phyloP scores from a whole-genome alignment of 202 grass and related monocot species.

The Panicum virgatum region DNA sequence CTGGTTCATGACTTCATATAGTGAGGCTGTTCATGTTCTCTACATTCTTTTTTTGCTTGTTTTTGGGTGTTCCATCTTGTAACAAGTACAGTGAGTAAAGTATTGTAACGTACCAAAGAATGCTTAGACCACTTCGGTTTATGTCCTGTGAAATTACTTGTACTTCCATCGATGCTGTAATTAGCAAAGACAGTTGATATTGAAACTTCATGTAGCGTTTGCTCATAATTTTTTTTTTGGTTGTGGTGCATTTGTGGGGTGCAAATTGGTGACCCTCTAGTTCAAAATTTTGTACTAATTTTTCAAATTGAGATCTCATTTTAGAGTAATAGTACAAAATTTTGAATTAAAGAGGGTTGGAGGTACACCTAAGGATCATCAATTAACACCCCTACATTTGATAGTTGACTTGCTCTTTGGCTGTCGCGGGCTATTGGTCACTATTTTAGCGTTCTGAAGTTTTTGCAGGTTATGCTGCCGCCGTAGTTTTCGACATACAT shows the following conservation, averaged over 20 bases:
- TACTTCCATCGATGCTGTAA: slow-evolving; percentile 9
- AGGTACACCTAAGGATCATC: no score
- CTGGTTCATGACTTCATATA: slow-evolving; percentile 38
- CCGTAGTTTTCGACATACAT: slow-evolving; percentile 6
- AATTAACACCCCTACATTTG: no score
- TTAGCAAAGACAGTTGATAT: slow-evolving; percentile 23
- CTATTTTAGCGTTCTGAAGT: slow-evolving; percentile 1
- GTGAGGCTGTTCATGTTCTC: slow-evolving; percentile 37
- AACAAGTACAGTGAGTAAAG: slow-evolving; percentile 49
- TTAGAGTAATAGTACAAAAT: no score
- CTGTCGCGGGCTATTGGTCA: background rate
- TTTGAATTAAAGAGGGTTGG: no score
- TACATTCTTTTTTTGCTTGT: background rate
- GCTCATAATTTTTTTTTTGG: background rate
- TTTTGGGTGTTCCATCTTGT: slow-evolving; percentile 35
- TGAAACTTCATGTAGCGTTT: background rate
- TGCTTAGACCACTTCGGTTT: slow-evolving; percentile 33
- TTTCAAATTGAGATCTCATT: no score
- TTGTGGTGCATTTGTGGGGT: background rate
- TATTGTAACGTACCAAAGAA: slow-evolving; percentile 59
- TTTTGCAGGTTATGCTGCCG: background rate
- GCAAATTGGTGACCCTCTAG: no score
- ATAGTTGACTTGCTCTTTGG: background rate
- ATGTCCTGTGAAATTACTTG: slow-evolving; percentile 35
- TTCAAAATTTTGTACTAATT: no score